These are phyloP conservation scores for Agrocybe pediades DNA, from an alignment of 768 basidiomycete species.

Conservation along the genomic window DNA sequence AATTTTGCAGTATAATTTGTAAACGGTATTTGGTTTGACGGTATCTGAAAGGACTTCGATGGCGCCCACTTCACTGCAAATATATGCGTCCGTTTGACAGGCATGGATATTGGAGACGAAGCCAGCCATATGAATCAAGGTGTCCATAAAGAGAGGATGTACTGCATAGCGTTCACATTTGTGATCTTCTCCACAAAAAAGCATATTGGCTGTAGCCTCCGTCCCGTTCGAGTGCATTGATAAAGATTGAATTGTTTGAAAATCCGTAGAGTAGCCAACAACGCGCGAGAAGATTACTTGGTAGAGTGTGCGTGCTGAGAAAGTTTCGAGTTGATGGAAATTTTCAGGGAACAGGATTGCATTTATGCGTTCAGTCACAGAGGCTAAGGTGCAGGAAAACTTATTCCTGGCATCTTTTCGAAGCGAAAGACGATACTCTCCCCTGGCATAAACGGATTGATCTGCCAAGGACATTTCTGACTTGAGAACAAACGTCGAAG, in stretches of 20 bases:
- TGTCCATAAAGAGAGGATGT: conserved; percentile 65
- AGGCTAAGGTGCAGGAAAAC: conserved; percentile 37
- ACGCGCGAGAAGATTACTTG: conserved; percentile 70
- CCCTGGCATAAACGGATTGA: conserved; percentile 44
- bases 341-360: conserved; percentile 28
- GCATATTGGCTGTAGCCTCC: conserved; percentile 53
- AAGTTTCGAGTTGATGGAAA: conserved; percentile 40
- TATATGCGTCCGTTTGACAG: conserved; percentile 53
- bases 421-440: conserved; percentile 42
- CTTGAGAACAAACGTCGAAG: conserved; percentile 46
- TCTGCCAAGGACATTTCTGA: conserved; percentile 34
- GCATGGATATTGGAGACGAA: conserved; percentile 67
- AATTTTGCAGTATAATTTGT: conserved; percentile 54
- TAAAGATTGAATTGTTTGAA: conserved; percentile 59
- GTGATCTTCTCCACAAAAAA: conserved; percentile 34
- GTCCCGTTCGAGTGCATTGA: conserved; percentile 47
- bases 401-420: conserved; percentile 31
- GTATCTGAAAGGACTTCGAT: conserved; percentile 47
- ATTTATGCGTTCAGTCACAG: conserved; percentile 33
- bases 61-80: conserved; percentile 58
- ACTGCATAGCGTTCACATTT: conserved; percentile 36
- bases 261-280: conserved; percentile 60
- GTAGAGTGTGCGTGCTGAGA: conserved; percentile 59
- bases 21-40: conserved; percentile 41
- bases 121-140: conserved; percentile 68